Conservation (phyloP, 208 protist genomes). For the Leishmania lainsoni region DNA sequence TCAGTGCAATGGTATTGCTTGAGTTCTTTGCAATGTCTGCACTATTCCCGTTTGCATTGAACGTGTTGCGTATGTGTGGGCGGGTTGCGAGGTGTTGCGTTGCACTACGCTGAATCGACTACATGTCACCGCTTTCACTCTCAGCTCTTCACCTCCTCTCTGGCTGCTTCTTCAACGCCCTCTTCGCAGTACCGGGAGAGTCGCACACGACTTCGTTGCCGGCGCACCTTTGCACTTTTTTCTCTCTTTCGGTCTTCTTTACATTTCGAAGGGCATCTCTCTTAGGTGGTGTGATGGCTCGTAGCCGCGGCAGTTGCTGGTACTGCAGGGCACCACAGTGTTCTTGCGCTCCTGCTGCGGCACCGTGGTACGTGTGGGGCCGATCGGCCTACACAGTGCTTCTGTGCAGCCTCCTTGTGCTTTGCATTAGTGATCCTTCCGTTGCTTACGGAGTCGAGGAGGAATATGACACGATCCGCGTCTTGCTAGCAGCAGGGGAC, state of each 20-base stretch:
- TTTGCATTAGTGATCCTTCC: neutral
- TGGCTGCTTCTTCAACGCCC: neutral
- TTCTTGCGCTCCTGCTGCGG: neutral
- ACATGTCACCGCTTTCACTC: neutral
- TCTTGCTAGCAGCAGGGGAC: constrained; percentile 70
- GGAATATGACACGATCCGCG: constrained; percentile 49
- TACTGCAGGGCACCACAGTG: neutral
- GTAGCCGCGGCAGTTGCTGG: neutral
- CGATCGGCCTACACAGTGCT: neutral
- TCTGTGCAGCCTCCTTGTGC: neutral
- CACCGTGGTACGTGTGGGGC: neutral
- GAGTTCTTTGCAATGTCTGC: too few relatives aligned
- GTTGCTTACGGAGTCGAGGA: neutral
- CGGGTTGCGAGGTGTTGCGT: neutral
- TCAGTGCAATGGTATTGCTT: neutral
- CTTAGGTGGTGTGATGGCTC: neutral
- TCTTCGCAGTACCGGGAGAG: neutral
- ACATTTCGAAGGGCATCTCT: neutral
- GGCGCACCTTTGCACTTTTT: neutral
- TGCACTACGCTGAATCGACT: neutral
- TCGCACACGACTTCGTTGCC: neutral
- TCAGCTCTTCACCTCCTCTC: neutral
- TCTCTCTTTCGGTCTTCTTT: neutral
- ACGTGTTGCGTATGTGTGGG: too few relatives aligned
- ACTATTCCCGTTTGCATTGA: too few relatives aligned